Percentiles rank a stretch among this genome's conserved stretches.
phyloP scores from a whole-genome alignment of 2,329 filamentous ascomycete genomes.

The Trichoderma sp. region DNA sequence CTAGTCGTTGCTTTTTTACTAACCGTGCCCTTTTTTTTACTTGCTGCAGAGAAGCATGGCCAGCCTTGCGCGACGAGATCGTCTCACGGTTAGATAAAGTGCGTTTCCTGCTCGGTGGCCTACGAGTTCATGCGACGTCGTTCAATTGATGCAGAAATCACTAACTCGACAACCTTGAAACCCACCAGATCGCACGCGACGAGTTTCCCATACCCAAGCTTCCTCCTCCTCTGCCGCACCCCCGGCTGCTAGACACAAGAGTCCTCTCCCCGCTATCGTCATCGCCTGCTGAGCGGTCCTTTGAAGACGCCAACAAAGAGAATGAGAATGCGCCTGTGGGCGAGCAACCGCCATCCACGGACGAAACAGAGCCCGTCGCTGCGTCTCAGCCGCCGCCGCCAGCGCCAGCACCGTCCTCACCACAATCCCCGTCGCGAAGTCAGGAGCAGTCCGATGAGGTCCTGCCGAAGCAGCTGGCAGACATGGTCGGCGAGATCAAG shows the following conservation, averaged over 20 bases:
- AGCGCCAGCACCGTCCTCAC: neutral
- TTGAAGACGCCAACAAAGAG: conserved; percentile 70
- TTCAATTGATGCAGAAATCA: neutral
- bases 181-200: conserved; percentile 68
- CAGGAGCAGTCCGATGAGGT: conserved; percentile 48
- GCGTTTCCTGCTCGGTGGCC: conserved; percentile 17
- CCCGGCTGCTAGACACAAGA: conserved; percentile 46
- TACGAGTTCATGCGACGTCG: neutral
- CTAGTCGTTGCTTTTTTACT: neutral
- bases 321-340: conserved; percentile 54
- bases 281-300: conserved; percentile 49
- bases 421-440: conserved; percentile 28
- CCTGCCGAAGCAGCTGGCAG: conserved; percentile 66
- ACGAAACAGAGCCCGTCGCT: neutral
- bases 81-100: conserved; percentile 70
- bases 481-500: conserved; percentile 64
- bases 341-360: conserved; percentile 34
- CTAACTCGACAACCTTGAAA: neutral
- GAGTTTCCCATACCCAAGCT: conserved; percentile 74
- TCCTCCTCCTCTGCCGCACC: conserved; percentile 49
- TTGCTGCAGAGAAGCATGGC: conserved; percentile 67
- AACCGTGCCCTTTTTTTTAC: conserved; percentile 29
- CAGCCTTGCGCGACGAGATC: conserved; percentile 65
- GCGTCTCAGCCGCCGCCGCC: neutral
- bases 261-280: conserved; percentile 52